phyloP scores from a whole-genome alignment of 805 yeast species.

The Yarrowia keelungensis region DNA sequence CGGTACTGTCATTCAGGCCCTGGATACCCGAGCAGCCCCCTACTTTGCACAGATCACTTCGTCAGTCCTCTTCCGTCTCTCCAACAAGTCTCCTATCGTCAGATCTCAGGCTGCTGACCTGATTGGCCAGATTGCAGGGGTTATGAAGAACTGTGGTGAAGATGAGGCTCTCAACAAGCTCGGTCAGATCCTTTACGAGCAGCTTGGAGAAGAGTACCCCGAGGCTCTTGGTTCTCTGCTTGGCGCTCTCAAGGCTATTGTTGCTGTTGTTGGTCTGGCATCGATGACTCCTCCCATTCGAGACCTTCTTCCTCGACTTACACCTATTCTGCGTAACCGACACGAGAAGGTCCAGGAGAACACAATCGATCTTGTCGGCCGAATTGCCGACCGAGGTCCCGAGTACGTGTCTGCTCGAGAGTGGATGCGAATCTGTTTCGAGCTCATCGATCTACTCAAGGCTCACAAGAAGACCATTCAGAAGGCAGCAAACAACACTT shows the following conservation, averaged over 20 bases:
- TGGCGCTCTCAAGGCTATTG: slow-evolving; percentile 69
- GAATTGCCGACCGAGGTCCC: slow-evolving; percentile 79
- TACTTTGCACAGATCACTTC: slow-evolving; percentile 76
- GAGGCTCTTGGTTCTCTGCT: slow-evolving; percentile 89
- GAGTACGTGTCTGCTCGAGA: slow-evolving; percentile 88
- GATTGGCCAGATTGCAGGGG: slow-evolving; percentile 69
- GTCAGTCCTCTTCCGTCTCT: slow-evolving; percentile 72
- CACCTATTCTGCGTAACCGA: slow-evolving; percentile 88
- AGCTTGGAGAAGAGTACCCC: slow-evolving; percentile 93
- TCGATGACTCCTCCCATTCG: slow-evolving; percentile 79
- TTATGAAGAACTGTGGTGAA: slow-evolving; percentile 69
- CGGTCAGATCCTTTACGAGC: slow-evolving; percentile 81
- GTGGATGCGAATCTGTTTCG: slow-evolving; percentile 97
- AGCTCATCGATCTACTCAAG: slow-evolving; percentile 84
- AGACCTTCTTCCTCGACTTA: slow-evolving; percentile 82
- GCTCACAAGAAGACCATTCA: slow-evolving; percentile 79
- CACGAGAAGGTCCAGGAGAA: slow-evolving; percentile 91
- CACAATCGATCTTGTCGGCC: slow-evolving; percentile 78
- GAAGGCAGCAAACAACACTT: slow-evolving; percentile 84
- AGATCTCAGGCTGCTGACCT: slow-evolving; percentile 88
- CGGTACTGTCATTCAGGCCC: slow-evolving; percentile 64
- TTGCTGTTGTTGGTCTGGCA: slow-evolving; percentile 64
- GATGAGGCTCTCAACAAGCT: slow-evolving; percentile 68
- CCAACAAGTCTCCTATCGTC: slow-evolving; percentile 71
- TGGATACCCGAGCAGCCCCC: slow-evolving; percentile 71